phyloP scores from a whole-genome alignment of 441 rosid species.

The Jatropha multifida region DNA sequence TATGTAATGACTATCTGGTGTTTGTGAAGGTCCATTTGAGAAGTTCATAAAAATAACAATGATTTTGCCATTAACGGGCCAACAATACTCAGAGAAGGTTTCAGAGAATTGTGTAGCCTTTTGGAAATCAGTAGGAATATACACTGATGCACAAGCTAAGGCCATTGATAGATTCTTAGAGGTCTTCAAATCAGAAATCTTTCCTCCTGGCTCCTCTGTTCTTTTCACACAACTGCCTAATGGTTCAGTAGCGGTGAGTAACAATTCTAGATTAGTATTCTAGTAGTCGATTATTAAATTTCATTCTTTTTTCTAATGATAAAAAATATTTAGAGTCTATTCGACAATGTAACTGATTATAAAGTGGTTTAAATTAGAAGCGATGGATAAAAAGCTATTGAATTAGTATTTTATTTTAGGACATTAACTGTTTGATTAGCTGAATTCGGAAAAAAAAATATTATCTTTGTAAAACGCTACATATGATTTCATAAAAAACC shows the following conservation, averaged over 20 bases:
- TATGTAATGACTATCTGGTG: not conserved
- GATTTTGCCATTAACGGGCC: slow-evolving; percentile 80
- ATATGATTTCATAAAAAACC: too few relatives aligned
- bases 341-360: too few relatives aligned
- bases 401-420: too few relatives aligned
- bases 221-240: slow-evolving; percentile 53
- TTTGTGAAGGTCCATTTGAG: slow-evolving; percentile 39
- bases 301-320: too few relatives aligned
- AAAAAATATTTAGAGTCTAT: too few relatives aligned
- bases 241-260: slow-evolving; percentile 62
- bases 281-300: too few relatives aligned
- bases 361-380: too few relatives aligned
- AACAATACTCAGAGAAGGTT: slow-evolving; percentile 74
- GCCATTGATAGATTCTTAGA: slow-evolving; percentile 62
- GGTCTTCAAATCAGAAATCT: slow-evolving; percentile 58
- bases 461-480: too few relatives aligned
- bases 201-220: slow-evolving; percentile 76
- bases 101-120: slow-evolving; percentile 64
- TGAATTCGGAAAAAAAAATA: too few relatives aligned
- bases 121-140: slow-evolving; percentile 72
- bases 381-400: too few relatives aligned
- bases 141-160: slow-evolving; percentile 68
- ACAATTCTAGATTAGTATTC: too few relatives aligned
- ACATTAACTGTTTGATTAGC: too few relatives aligned
- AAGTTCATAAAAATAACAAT: slow-evolving; percentile 67